Evolutionary conservation across 2,329 filamentous ascomycete species (phyloP).

Genomic region (Diaporthe vexans): DNA sequence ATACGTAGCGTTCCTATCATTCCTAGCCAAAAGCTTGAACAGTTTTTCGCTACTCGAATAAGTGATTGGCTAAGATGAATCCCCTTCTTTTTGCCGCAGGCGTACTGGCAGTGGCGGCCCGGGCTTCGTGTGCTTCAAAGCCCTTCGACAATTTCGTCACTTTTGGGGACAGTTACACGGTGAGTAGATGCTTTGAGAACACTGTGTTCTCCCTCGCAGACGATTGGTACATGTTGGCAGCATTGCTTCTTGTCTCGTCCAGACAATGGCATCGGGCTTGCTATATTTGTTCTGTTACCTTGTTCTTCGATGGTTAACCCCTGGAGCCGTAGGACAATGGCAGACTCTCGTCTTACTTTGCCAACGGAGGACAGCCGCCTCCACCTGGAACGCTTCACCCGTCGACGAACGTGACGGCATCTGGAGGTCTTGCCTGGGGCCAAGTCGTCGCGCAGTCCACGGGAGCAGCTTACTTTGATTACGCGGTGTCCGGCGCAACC

Average conservation of each 20-base stretch:
- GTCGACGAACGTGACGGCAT: conserved; percentile 65
- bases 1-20: background rate
- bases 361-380: conserved; percentile 70
- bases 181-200: background rate
- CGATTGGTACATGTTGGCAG: background rate
- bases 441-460: conserved; percentile 74
- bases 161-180: conserved; percentile 82
- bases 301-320: background rate
- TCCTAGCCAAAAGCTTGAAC: background rate
- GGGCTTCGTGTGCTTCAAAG: conserved; percentile 47
- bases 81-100: background rate
- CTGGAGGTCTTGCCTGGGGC: conserved; percentile 78
- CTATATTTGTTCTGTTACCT: background rate
- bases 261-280: background rate
- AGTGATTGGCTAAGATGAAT: conserved; percentile 22
- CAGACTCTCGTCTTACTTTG: conserved; percentile 73
- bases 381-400: conserved; percentile 69
- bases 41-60: background rate
- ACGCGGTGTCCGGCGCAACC: conserved; percentile 80
- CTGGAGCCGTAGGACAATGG: conserved; percentile 68
- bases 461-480: conserved; percentile 72
- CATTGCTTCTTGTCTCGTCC: too few relatives aligned
- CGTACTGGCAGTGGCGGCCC: conserved; percentile 17
- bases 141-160: conserved; percentile 73
- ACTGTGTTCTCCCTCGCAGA: background rate